A percentile compares a stretch with the other conserved stretches of the same genome.
phyloP scores from a whole-genome alignment of 1,284 basidiomycete species.

The Lignosus rhinocerotis region DNA sequence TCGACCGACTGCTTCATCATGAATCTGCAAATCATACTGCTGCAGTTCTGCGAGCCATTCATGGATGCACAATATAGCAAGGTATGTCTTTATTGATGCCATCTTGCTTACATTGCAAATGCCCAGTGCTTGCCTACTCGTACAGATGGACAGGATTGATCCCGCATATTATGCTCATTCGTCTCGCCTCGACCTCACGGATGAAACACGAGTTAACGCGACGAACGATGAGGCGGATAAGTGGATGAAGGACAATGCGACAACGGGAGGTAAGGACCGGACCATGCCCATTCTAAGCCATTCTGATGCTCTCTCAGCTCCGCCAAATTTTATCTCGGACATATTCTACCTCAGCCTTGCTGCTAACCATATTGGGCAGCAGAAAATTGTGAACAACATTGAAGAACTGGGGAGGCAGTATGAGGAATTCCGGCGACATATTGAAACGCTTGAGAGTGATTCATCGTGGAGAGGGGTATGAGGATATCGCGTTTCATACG shows the following conservation, averaged over 20 bases:
- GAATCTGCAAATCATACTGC: constrained; percentile 82
- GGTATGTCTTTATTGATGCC: constrained; percentile 41
- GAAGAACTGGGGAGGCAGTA: constrained; percentile 72
- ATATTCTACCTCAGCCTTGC: constrained; percentile 89
- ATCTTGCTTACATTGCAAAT: not conserved
- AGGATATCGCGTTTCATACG: not conserved
- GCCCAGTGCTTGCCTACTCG: not conserved
- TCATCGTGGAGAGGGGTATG: constrained; percentile 77
- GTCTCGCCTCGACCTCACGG: constrained; percentile 70
- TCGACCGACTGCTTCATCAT: constrained; percentile 93
- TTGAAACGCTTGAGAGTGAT: constrained; percentile 79
- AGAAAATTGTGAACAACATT: constrained; percentile 77
- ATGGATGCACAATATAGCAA: constrained; percentile 93
- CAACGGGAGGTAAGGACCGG: constrained; percentile 40
- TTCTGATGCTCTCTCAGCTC: constrained; percentile 33
- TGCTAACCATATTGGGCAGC: constrained; percentile 84
- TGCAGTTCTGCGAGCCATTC: constrained; percentile 94
- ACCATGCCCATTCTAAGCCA: not conserved
- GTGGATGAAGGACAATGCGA: constrained; percentile 62
- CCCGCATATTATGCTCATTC: constrained; percentile 77
- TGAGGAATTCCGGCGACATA: constrained; percentile 77
- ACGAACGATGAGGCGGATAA: constrained; percentile 80
- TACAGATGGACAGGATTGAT: constrained; percentile 90
- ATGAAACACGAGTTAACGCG: constrained; percentile 91
- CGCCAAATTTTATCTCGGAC: constrained; percentile 93